Base-by-base conservation (phyloP, 495 filamentous ascomycete species). In the Penicillium goetzii region DNA sequence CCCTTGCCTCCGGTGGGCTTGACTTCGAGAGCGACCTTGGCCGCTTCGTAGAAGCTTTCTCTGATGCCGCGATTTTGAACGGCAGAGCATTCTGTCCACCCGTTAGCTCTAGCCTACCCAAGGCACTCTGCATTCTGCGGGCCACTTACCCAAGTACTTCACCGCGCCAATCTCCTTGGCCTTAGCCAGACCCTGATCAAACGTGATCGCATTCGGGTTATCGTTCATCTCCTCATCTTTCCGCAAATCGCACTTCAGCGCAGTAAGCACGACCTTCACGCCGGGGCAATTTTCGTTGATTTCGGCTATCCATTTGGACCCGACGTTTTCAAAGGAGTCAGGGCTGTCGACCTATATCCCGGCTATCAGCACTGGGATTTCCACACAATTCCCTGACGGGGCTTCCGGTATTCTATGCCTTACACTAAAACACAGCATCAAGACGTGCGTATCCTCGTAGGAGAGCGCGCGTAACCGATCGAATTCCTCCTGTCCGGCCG, bases 401-500 rank as follows among this genome's bases (percentile, higher is more conserved):
- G 15, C 3, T 15, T 28, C 6, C 17, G 25, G 17, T 30, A 4
- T 52, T 1, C 5, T 34, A 9, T 33, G 32, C 10, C 74, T 65
- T 74, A 89, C 93, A 73, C 89, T 92, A 78, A 97, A 99, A 81
- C 95, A 99, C 55, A 99, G 91, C 90, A 99, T 97, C 58, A 99
- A 95, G 19, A 95, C 88, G 72, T 99, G 95, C 33, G 95, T 99
- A 70, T 99, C 93, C 70, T 96, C 96, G 80, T 99, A 99, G 60
- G 92, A 97, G 17, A 99, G 86, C 62, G 91, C 93, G 67, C 95
- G 90, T 74, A 99, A 82, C 21, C 95, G 90, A 79, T 99, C 95
- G 80, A 98, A 99, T 87, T 99, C 95, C 81, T 99, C 95, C 80
- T 99, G 95, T 17, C 95, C 95, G 32, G 95, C 95, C 0, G 95